These are phyloP conservation scores for Coffea eugenioides DNA, from an alignment of 257 asterid genomes.

Conservation along the genomic window DNA sequence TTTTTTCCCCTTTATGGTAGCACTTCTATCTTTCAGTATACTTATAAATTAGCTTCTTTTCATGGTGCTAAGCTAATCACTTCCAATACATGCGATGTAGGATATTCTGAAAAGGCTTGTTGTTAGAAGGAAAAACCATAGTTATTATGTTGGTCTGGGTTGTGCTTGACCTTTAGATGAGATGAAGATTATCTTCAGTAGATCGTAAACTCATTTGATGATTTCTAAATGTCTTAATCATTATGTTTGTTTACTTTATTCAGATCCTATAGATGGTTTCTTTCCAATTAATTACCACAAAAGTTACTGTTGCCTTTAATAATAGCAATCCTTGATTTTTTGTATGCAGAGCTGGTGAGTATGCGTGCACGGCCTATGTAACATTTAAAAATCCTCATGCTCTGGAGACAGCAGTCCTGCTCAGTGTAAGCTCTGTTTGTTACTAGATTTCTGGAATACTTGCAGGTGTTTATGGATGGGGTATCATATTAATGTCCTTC, in stretches of 20 bases:
- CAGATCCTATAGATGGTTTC: neutral
- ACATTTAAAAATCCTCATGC: conserved; percentile 81
- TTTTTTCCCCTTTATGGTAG: neutral
- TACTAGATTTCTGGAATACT: neutral
- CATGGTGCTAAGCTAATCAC: neutral
- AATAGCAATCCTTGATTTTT: conserved; percentile 22
- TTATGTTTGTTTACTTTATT: neutral
- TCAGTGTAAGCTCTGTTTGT: conserved; percentile 67
- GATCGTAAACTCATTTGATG: neutral
- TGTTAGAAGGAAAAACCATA: neutral
- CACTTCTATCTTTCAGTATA: neutral
- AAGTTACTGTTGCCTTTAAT: conserved; percentile 11
- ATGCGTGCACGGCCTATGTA: conserved; percentile 84
- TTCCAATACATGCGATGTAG: neutral
- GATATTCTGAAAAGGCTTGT: neutral
- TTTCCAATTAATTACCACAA: neutral
- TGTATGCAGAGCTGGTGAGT: conserved; percentile 72
- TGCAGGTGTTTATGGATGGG: neutral
- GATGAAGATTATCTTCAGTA: neutral
- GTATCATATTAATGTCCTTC: neutral
- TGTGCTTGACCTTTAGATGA: neutral
- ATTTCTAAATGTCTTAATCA: too few relatives aligned
- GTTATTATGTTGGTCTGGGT: neutral
- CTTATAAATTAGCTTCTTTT: neutral
- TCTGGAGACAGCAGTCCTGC: conserved; percentile 91